These are phyloP conservation scores for Cutaneotrichosporon curvatum DNA, from an alignment of 1,284 basidiomycete species.

Conservation along the genomic window DNA sequence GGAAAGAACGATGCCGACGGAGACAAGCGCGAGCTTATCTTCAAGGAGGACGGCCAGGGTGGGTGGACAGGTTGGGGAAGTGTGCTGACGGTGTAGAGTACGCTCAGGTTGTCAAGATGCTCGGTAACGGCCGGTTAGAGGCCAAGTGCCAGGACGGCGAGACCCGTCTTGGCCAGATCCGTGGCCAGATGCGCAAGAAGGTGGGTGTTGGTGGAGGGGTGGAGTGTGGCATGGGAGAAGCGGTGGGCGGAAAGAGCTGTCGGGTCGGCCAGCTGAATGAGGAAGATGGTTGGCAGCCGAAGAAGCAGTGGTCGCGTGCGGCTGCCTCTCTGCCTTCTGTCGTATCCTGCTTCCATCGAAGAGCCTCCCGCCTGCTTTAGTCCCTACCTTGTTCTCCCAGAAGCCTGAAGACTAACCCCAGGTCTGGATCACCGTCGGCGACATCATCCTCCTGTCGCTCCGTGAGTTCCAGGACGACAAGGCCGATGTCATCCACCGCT, in stretches of 20 bases:
- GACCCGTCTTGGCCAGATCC: constrained; percentile 94
- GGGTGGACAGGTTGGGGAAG: constrained; percentile 12
- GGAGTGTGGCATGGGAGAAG: neutral
- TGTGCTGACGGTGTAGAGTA: constrained; percentile 59
- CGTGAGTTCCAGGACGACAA: constrained; percentile 99
- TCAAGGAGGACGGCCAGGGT: constrained; percentile 96
- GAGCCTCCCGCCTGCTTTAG: too few relatives aligned
- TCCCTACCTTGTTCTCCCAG: too few relatives aligned
- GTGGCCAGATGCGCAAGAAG: constrained; percentile 99
- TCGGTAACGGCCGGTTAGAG: constrained; percentile 95
- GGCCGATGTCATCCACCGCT: constrained; percentile 99
- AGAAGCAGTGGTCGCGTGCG: too few relatives aligned
- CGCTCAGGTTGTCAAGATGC: constrained; percentile 97
- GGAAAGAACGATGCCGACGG: constrained; percentile 99
- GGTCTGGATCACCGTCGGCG: constrained; percentile 99
- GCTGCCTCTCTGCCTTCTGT: too few relatives aligned
- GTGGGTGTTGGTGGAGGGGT: constrained; percentile 50
- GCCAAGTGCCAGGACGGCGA: constrained; percentile 98
- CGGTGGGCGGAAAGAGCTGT: too few relatives aligned
- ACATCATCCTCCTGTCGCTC: constrained; percentile 91
- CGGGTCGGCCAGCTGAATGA: too few relatives aligned
- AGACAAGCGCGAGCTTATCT: constrained; percentile 97
- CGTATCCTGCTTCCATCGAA: too few relatives aligned
- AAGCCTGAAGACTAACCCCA: constrained; percentile 48
- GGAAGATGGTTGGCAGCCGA: too few relatives aligned